Evolutionary conservation across 139 green algal species (phyloP).

Genomic region (Coelastrella sp.): DNA sequence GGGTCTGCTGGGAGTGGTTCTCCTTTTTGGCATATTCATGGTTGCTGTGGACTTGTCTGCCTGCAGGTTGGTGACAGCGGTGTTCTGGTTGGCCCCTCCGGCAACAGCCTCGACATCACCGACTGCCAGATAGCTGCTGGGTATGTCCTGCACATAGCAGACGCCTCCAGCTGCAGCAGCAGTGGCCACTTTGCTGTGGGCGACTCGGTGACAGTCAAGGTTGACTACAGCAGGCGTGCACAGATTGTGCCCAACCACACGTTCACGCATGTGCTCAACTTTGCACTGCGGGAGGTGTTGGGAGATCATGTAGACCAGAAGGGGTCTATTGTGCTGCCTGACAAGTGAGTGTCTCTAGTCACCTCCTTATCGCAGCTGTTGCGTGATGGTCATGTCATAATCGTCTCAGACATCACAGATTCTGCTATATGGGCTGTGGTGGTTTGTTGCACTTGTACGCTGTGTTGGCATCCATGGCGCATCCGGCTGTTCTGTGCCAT

Average conservation of each 20-base stretch:
- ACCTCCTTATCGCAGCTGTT: too few relatives aligned
- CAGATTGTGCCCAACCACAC: conserved; percentile 98
- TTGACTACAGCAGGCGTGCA: conserved; percentile 87
- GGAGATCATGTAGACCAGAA: conserved; percentile 97
- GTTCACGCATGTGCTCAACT: conserved; percentile 98
- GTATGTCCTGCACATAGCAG: conserved; percentile 94
- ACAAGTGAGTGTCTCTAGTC: conserved; percentile 61
- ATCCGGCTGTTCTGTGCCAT: background rate
- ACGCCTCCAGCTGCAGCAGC: conserved; percentile 28
- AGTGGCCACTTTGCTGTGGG: conserved; percentile 72
- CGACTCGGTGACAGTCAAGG: conserved; percentile 69
- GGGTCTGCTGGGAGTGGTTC: background rate
- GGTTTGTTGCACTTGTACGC: too few relatives aligned
- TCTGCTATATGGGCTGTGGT: too few relatives aligned
- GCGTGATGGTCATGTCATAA: too few relatives aligned
- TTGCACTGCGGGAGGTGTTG: conserved; percentile 85
- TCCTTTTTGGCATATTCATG: background rate
- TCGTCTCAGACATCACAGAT: too few relatives aligned
- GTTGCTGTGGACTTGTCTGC: background rate
- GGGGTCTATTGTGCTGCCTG: conserved; percentile 92
- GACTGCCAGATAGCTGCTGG: conserved; percentile 86
- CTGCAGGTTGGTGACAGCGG: conserved; percentile 87
- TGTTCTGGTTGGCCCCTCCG: conserved; percentile 51
- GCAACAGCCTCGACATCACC: conserved; percentile 43
- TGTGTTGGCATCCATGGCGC: too few relatives aligned